Evolutionary conservation across 345 rosid genomes (phyloP).

Genomic region (Noccaea bulbosa): DNA sequence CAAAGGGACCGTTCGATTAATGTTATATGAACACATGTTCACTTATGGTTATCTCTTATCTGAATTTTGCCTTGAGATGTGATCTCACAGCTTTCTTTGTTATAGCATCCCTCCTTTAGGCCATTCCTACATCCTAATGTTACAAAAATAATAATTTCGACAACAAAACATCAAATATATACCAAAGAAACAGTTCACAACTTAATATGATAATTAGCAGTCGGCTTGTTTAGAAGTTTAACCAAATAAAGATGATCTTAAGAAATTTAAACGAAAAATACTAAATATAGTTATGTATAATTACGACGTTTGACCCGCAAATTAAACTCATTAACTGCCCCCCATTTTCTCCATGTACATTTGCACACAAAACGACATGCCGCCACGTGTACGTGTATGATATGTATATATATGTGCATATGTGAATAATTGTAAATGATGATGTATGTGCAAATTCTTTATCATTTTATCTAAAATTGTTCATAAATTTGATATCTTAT

Average conservation of each 20-base stretch:
- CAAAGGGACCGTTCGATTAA: background rate
- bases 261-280: background rate
- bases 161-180: background rate
- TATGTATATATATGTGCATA: background rate
- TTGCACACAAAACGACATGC: conserved; percentile 37
- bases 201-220: conserved; percentile 5
- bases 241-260: conserved; percentile 14
- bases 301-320: conserved; percentile 28
- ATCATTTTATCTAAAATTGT: background rate
- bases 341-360: conserved; percentile 34
- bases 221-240: background rate
- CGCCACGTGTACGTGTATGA: background rate
- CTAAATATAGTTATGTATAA: conserved; percentile 1
- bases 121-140: background rate
- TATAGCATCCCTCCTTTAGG: background rate
- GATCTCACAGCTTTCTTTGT: conserved; percentile 11
- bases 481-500: background rate
- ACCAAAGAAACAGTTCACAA: conserved; percentile 6
- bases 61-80: background rate
- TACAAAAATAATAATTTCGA: background rate
- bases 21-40: conserved; percentile 15
- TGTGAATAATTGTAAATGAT: background rate
- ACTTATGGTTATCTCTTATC: background rate
- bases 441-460: background rate
- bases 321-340: conserved; percentile 28